Percentiles rank a stretch among this genome's conserved stretches.
Conservation (phyloP, 257 asterid species). For the Craterostigma plantagineum region DNA sequence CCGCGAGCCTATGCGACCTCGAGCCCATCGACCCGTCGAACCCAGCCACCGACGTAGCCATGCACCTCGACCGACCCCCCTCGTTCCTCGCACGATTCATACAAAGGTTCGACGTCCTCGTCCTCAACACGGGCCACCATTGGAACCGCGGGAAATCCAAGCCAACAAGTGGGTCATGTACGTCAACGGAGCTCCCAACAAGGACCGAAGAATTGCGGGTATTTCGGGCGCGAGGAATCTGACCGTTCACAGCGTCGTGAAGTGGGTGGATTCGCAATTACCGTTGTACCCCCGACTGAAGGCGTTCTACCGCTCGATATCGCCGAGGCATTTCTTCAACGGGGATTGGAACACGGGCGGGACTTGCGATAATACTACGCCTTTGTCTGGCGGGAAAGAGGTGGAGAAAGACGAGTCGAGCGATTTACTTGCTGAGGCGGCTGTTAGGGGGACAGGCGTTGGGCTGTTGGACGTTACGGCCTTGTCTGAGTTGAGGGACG, state of each 20-base stretch:
- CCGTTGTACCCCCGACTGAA: conserved; percentile 49
- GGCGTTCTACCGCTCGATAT: conserved; percentile 52
- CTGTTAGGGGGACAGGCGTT: conserved; percentile 50
- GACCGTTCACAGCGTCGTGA: conserved; percentile 44
- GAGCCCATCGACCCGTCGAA: conserved; percentile 36
- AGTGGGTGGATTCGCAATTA: conserved; percentile 66
- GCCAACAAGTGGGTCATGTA: conserved; percentile 82
- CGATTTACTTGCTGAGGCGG: conserved; percentile 54
- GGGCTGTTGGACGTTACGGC: conserved; percentile 60
- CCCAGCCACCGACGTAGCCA: conserved; percentile 39
- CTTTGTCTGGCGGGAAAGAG: conserved; percentile 47
- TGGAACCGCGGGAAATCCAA: conserved; percentile 78
- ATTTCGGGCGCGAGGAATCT: conserved; percentile 56
- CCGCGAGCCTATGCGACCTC: conserved; percentile 76
- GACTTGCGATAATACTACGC: conserved; percentile 70
- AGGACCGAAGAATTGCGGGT: conserved; percentile 30
- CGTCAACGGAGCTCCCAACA: conserved; percentile 57
- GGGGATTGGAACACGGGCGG: conserved; percentile 99
- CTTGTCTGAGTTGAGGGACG: conserved; percentile 74
- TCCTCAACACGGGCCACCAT: conserved; percentile 87
- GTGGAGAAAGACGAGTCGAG: conserved; percentile 48
- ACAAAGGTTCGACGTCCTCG: conserved; percentile 47
- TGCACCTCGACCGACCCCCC: conserved; percentile 93
- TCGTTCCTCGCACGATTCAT: conserved; percentile 43
- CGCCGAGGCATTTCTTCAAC: conserved; percentile 81